Evolutionary conservation across 805 yeast species (phyloP).

Genomic region (Blastobotrys robertii): DNA sequence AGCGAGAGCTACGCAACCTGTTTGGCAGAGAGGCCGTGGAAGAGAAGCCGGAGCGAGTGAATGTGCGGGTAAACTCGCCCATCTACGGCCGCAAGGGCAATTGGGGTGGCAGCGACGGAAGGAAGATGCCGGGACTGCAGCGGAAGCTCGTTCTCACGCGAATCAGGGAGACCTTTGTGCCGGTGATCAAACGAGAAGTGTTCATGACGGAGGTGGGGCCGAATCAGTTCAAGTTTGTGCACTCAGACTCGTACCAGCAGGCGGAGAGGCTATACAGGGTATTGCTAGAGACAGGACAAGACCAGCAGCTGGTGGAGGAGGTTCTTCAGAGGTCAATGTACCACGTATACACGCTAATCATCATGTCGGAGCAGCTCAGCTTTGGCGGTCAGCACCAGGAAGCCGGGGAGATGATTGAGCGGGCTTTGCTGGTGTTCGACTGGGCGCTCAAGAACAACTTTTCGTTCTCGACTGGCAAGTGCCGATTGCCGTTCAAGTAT

Average conservation of each 20-base stretch:
- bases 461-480: constrained; percentile 43
- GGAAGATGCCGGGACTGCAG: constrained; percentile 63
- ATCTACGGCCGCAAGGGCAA: constrained; percentile 43
- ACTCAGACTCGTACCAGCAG: constrained; percentile 32
- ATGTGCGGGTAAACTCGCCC: constrained; percentile 14
- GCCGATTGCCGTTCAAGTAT: constrained; percentile 64
- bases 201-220: constrained; percentile 43
- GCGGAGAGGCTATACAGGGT: constrained; percentile 39
- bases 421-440: constrained; percentile 72
- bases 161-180: constrained; percentile 73
- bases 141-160: constrained; percentile 60
- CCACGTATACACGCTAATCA: constrained; percentile 68
- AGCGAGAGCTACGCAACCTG: constrained; percentile 56
- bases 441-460: constrained; percentile 56
- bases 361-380: constrained; percentile 61
- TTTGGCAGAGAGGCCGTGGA: constrained; percentile 45
- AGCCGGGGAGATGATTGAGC: constrained; percentile 64
- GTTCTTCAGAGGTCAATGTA: constrained; percentile 51
- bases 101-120: constrained; percentile 76
- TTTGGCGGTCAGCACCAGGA: constrained; percentile 68
- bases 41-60: constrained; percentile 19
- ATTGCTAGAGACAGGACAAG: constrained; percentile 51
- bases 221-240: constrained; percentile 37
- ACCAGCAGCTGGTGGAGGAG: constrained; percentile 59
- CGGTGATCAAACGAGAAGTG: constrained; percentile 53